Evolutionary conservation across 1,284 basidiomycete species (phyloP).

Genomic region (Ceratobasidium papillatum): DNA sequence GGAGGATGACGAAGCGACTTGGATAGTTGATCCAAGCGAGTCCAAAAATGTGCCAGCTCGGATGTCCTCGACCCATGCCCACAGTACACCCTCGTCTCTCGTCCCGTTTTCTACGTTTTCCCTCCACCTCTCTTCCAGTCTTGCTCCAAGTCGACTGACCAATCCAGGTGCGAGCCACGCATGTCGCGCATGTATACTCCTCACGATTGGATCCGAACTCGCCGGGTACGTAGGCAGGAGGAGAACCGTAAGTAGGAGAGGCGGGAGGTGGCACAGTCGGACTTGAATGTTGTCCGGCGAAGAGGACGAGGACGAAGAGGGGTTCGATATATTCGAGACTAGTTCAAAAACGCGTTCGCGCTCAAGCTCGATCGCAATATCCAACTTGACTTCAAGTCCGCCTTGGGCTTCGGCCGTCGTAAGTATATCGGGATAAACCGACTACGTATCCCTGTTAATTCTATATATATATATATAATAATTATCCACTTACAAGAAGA

Average conservation of each 20-base stretch:
- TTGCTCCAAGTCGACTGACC: slow-evolving; percentile 52
- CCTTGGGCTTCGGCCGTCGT: neutral
- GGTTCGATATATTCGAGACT: slow-evolving; percentile 14
- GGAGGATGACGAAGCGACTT: slow-evolving; percentile 46
- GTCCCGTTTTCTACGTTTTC: slow-evolving; percentile 58
- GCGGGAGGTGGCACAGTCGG: slow-evolving; percentile 60
- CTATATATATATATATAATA: neutral
- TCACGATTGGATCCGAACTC: slow-evolving; percentile 61
- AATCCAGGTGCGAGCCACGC: slow-evolving; percentile 63
- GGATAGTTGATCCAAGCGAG: slow-evolving; percentile 57
- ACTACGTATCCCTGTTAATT: neutral
- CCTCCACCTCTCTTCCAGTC: slow-evolving; percentile 61
- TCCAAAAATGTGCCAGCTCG: slow-evolving; percentile 60
- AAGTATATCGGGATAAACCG: slow-evolving; percentile 31
- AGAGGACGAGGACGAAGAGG: neutral
- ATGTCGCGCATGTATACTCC: slow-evolving; percentile 64
- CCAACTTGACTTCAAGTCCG: slow-evolving; percentile 16
- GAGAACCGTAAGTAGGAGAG: slow-evolving; percentile 64
- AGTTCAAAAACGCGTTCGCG: slow-evolving; percentile 18
- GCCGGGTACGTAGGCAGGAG: slow-evolving; percentile 69
- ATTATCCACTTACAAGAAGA: neutral
- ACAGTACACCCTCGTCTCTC: slow-evolving; percentile 57
- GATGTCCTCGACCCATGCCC: slow-evolving; percentile 74
- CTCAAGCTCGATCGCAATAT: slow-evolving; percentile 26
- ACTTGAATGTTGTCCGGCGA: slow-evolving; percentile 39